A percentile compares a stretch with the other conserved stretches of the same genome.
These are phyloP conservation scores for Paraurostyla sp. DNA, from an alignment of 73 alveolate species.

Conservation along the genomic window DNA sequence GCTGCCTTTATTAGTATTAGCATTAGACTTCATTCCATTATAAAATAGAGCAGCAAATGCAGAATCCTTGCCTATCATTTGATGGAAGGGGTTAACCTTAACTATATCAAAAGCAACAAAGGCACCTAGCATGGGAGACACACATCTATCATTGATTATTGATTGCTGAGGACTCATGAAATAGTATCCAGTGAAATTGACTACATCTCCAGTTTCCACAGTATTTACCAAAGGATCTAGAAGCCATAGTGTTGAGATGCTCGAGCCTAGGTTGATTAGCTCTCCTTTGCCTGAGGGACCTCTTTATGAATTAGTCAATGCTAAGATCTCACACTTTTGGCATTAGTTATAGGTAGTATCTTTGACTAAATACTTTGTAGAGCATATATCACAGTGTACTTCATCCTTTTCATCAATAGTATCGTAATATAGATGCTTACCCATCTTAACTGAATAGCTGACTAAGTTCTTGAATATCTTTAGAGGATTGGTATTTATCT, in stretches of 20 bases:
- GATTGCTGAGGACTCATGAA: constrained; percentile 30
- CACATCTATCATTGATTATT: constrained; percentile 16
- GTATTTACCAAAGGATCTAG: constrained; percentile 60
- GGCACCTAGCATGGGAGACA: constrained; percentile 47
- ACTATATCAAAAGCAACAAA: constrained; percentile 51
- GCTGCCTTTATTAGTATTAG: not conserved
- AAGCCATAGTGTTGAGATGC: constrained; percentile 51
- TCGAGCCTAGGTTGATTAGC: not conserved
- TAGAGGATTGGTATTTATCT: constrained; percentile 43
- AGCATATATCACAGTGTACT: constrained; percentile 14
- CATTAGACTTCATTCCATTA: not conserved
- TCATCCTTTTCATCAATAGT: not conserved
- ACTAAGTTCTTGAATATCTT: constrained; percentile 63
- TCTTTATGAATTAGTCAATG: no score
- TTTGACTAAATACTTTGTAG: not conserved
- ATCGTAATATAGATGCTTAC: constrained; percentile 24
- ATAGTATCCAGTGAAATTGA: constrained; percentile 60
- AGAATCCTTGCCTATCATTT: constrained; percentile 52
- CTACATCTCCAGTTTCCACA: constrained; percentile 40
- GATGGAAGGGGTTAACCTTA: constrained; percentile 58
- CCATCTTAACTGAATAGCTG: not conserved
- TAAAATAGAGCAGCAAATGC: constrained; percentile 17
- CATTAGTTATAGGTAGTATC: constrained; percentile 13
- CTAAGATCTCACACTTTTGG: constrained; percentile 64
- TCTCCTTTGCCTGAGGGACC: not conserved